Evolutionary conservation across 345 rosid genomes (phyloP), one percentile per base, ranked within the genome.

Genomic region (Kernera saxatilis): DNA sequence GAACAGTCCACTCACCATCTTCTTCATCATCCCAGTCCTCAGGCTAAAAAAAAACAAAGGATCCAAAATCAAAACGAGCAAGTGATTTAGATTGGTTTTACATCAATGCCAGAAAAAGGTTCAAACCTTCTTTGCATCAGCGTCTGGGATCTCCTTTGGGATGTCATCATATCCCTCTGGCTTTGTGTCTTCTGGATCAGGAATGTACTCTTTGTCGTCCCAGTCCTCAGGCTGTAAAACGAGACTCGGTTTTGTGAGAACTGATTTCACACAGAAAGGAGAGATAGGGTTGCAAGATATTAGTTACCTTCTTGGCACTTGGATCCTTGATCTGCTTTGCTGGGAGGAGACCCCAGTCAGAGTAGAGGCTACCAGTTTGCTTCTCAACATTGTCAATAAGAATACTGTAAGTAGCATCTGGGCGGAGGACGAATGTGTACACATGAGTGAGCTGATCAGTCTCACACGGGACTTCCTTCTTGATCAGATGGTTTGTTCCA

Each of bases 11-110:
- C 74, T 91, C 99, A 83, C 99, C 98, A 82, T 92, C 96, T 79
- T 95, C 96, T 78, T 95, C 94, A 22, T 88, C 99, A 81, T 95
- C 98, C 99, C 99, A 95, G 66, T 95, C 98, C 63, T 95, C 96
- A 39, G 99, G 99, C 99, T 95, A 55, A 53, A 26, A 71, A 0
- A 64, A 54, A 6, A 37, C 12, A 36, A 36, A 33, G 14, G 10
- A 43, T 26, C 35, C 41, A 36, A 12, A 52, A 70, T 41, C 5
- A 35, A 10, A 41, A 68, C n/a, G 32, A 55, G 53, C 7, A 70
- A 26, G 18, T 5, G 36, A 32, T 39, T 25, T 9, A 25, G 12
- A 44, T 5, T 39, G 5, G 21, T 27, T 36, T 22, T 13, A 51
- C 14, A 48, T 35, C 25, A 39, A 17, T 9, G 33, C 18, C 5